A percentile compares a stretch with the other conserved stretches of the same genome.
Evolutionary conservation across 345 rosid species (phyloP).

Genomic region (Populus euphratica): DNA sequence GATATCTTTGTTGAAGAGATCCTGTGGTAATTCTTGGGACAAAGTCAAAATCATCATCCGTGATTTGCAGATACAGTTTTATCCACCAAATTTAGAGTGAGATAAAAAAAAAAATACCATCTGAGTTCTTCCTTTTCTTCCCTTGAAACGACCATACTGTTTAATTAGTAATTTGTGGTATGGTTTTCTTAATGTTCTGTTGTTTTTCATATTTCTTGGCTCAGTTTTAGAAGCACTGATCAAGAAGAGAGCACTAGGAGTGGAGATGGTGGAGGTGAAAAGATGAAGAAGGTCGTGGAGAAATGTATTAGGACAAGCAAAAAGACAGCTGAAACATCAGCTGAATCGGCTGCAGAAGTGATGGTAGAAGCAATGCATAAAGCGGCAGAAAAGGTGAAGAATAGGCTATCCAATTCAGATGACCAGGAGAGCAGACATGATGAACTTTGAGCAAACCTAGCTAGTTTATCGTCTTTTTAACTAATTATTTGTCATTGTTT

Average conservation of each 20-base stretch:
- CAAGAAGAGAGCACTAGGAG: slow-evolving; percentile 15
- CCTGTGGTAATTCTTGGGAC: slow-evolving; percentile 53
- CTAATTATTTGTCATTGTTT: neutral
- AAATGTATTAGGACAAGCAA: slow-evolving; percentile 42
- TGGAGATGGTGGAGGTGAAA: slow-evolving; percentile 25
- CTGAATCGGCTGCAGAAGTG: slow-evolving; percentile 27
- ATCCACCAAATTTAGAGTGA: slow-evolving; percentile 66
- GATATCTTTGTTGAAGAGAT: slow-evolving; percentile 29
- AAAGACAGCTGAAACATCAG: slow-evolving; percentile 45
- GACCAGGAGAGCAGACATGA: neutral
- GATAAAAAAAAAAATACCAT: neutral
- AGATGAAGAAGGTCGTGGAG: slow-evolving; percentile 53
- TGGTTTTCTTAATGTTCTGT: neutral
- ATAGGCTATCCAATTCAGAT: neutral
- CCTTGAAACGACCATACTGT: no score
- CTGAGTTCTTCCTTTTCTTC: neutral
- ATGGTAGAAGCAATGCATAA: no score
- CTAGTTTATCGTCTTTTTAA: neutral
- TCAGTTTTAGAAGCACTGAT: slow-evolving; percentile 48
- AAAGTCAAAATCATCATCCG: slow-evolving; percentile 44
- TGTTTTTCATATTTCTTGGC: neutral
- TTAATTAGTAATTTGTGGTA: neutral
- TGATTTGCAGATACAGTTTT: slow-evolving; percentile 41
- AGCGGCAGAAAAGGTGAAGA: slow-evolving; percentile 2
- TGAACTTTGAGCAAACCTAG: neutral